Conservation (phyloP, 345 rosid genomes). For the Draba incana region DNA sequence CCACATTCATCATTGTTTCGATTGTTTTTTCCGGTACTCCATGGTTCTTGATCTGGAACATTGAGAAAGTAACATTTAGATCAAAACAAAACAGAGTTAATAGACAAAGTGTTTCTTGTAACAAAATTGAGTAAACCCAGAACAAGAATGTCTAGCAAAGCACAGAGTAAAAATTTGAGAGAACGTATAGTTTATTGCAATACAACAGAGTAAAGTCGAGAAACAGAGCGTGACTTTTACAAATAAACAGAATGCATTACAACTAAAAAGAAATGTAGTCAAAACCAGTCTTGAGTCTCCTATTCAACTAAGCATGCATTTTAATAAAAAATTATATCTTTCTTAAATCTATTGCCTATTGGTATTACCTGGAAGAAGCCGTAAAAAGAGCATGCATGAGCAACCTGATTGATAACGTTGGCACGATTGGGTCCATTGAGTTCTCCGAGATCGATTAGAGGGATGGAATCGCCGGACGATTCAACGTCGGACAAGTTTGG, state of each 20-base stretch:
- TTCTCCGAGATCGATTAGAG: constrained; percentile 61
- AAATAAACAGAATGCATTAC: too few relatives aligned
- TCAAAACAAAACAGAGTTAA: not conserved
- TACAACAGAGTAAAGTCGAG: too few relatives aligned
- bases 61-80: not conserved
- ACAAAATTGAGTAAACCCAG: not conserved
- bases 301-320: too few relatives aligned
- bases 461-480: constrained; percentile 46
- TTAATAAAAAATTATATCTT: too few relatives aligned
- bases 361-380: constrained; percentile 79
- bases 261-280: too few relatives aligned
- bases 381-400: constrained; percentile 54
- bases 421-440: constrained; percentile 51
- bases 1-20: constrained; percentile 42
- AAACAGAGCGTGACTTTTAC: too few relatives aligned
- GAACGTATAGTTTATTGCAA: too few relatives aligned
- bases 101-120: not conserved
- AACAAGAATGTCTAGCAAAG: too few relatives aligned
- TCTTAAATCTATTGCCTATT: too few relatives aligned
- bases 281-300: too few relatives aligned
- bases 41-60: constrained; percentile 69
- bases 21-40: constrained; percentile 50
- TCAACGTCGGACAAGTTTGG: constrained; percentile 53
- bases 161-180: too few relatives aligned
- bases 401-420: constrained; percentile 46